Conservation (phyloP, 176 grass and related monocot genomes). For the Melocanna baccifera region DNA sequence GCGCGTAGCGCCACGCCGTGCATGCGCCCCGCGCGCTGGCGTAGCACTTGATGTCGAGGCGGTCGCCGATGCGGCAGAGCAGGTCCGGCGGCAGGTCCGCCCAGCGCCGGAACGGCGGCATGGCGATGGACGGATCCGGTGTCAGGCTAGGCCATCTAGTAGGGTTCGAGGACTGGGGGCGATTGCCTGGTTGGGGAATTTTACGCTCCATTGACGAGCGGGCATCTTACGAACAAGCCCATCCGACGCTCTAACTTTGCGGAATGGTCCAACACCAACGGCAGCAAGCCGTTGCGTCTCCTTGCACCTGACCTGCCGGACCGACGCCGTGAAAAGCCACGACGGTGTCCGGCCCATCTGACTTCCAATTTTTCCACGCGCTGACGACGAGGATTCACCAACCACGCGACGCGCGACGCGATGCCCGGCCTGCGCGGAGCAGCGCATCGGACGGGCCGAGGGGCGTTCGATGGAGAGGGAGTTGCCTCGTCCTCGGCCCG, state of each 20-base stretch:
- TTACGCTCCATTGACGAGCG: slow-evolving; percentile 31
- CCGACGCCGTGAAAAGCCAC: background rate
- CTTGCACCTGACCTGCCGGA: background rate
- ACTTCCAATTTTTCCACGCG: background rate
- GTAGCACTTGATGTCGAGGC: slow-evolving; percentile 57
- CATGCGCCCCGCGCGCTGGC: slow-evolving; percentile 45
- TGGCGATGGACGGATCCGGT: slow-evolving; percentile 13
- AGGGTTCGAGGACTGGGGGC: slow-evolving; percentile 22
- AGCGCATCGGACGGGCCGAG: too few species aligned
- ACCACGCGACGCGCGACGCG: too few species aligned
- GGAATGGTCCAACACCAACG: background rate
- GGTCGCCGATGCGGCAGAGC: slow-evolving; percentile 50
- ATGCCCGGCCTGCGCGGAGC: too few species aligned
- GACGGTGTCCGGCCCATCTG: background rate
- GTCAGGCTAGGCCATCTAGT: slow-evolving; percentile 28
- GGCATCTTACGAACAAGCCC: slow-evolving; percentile 12
- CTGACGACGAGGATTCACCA: background rate
- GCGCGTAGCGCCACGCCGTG: slow-evolving; percentile 51
- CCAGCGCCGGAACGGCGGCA: slow-evolving; percentile 55
- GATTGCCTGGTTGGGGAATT: slow-evolving; percentile 38
- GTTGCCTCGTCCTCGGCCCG: too few species aligned
- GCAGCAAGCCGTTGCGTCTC: background rate
- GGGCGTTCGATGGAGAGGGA: too few species aligned
- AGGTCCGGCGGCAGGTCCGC: slow-evolving; percentile 57
- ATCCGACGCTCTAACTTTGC: background rate